phyloP scores from a whole-genome alignment of 331 rosid species.

The Malus hybrid region DNA sequence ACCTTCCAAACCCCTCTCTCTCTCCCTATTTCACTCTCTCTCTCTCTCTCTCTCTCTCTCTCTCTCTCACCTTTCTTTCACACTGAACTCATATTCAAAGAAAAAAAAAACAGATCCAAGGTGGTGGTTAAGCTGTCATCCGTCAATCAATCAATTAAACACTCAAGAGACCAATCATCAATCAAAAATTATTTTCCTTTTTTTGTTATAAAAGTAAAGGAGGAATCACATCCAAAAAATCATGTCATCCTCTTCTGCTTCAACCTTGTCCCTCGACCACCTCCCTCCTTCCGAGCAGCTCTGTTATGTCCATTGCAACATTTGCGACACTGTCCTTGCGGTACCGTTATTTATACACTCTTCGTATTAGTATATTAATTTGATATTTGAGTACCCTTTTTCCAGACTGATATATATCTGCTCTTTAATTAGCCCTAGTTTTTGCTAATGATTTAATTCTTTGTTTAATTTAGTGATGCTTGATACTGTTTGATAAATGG shows the following conservation, averaged over 20 bases:
- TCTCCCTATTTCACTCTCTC: slow-evolving; percentile 22
- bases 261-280: slow-evolving; percentile 75
- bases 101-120: slow-evolving; percentile 84
- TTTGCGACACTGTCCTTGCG: slow-evolving; percentile 96
- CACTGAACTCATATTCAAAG: slow-evolving; percentile 45
- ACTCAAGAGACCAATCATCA: slow-evolving; percentile 37
- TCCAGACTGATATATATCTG: background rate
- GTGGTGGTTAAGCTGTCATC: slow-evolving; percentile 96
- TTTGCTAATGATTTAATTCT: background rate
- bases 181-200: background rate
- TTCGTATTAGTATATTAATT: background rate
- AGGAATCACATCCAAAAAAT: slow-evolving; percentile 27
- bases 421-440: too few species aligned
- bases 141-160: slow-evolving; percentile 63
- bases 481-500: too few species aligned
- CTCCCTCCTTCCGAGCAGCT: slow-evolving; percentile 88
- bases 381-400: background rate
- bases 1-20: slow-evolving; percentile 21
- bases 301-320: slow-evolving; percentile 94
- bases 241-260: slow-evolving; percentile 49
- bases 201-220: slow-evolving; percentile 19
- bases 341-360: slow-evolving; percentile 14
- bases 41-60: slow-evolving; percentile 20
- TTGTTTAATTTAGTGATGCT: background rate
- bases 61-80: slow-evolving; percentile 53